Evolutionary conservation across 1,284 basidiomycete species (phyloP).

Genomic region (Chondrostereum purpureum): DNA sequence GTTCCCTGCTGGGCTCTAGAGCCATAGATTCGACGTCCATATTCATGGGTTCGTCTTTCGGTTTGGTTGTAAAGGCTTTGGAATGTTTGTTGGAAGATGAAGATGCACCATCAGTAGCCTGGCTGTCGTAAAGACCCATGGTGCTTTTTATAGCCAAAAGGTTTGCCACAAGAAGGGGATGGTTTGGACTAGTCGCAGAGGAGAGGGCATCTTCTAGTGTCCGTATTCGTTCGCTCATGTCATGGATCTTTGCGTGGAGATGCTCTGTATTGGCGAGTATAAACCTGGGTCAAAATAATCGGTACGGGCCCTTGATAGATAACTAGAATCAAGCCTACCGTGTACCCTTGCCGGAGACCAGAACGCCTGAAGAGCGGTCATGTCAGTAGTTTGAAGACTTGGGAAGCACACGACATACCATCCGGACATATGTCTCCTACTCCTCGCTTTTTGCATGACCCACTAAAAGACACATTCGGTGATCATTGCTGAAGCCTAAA

Average conservation of each 20-base stretch:
- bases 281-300: constrained; percentile 33
- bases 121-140: constrained; percentile 50
- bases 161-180: constrained; percentile 54
- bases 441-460: constrained; percentile 56
- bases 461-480: constrained; percentile 13
- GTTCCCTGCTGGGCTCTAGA: too few relatives aligned
- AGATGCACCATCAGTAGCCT: constrained; percentile 22
- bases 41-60: too few relatives aligned
- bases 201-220: constrained; percentile 58
- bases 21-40: background rate
- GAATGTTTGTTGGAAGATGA: too few relatives aligned
- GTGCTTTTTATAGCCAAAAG: constrained; percentile 59
- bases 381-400: constrained; percentile 7
- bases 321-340: too few relatives aligned
- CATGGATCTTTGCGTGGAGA: constrained; percentile 64
- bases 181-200: constrained; percentile 20
- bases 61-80: too few relatives aligned
- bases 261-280: constrained; percentile 72
- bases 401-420: constrained; percentile 30
- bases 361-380: constrained; percentile 50
- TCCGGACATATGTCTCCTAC: constrained; percentile 62
- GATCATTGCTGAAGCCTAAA: constrained; percentile 2
- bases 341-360: constrained; percentile 72
- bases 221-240: constrained; percentile 61
- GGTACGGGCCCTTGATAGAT: too few relatives aligned